phyloP scores from a whole-genome alignment of 108 stramenopile species.

The Nitzschia palea region DNA sequence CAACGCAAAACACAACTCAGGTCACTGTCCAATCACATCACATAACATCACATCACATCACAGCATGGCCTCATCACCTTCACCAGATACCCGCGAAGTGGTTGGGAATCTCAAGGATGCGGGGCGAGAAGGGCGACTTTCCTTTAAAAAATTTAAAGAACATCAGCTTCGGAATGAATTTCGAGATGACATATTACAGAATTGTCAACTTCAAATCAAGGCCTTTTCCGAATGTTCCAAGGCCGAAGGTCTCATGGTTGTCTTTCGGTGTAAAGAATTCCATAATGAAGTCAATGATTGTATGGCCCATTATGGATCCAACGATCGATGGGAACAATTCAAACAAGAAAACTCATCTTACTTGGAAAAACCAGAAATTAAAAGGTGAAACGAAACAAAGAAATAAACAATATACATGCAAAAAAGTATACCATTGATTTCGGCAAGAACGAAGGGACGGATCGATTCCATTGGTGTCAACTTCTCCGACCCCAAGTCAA shows the following conservation, averaged over 20 bases:
- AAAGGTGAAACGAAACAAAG: not conserved
- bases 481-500: too few relatives aligned
- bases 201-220: slow-evolving; percentile 64
- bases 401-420: slow-evolving; percentile 1
- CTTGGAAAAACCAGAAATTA: slow-evolving; percentile 18
- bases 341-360: slow-evolving; percentile 52
- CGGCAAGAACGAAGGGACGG: too few relatives aligned
- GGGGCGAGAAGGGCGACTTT: slow-evolving; percentile 26
- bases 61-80: too few relatives aligned
- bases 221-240: slow-evolving; percentile 84
- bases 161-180: slow-evolving; percentile 83
- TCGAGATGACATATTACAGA: slow-evolving; percentile 76
- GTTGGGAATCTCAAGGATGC: slow-evolving; percentile 37
- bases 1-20: too few relatives aligned
- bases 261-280: slow-evolving; percentile 75
- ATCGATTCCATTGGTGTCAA: too few relatives aligned
- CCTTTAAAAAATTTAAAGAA: slow-evolving; percentile 67
- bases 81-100: too few relatives aligned
- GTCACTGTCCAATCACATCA: too few relatives aligned
- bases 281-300: slow-evolving; percentile 79
- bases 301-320: slow-evolving; percentile 78
- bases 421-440: not conserved
- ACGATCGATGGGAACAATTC: slow-evolving; percentile 80
- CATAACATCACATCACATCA: too few relatives aligned
- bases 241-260: slow-evolving; percentile 79